Conservation (phyloP, 2,329 filamentous ascomycete species). For the Sphaceloma murrayae region DNA sequence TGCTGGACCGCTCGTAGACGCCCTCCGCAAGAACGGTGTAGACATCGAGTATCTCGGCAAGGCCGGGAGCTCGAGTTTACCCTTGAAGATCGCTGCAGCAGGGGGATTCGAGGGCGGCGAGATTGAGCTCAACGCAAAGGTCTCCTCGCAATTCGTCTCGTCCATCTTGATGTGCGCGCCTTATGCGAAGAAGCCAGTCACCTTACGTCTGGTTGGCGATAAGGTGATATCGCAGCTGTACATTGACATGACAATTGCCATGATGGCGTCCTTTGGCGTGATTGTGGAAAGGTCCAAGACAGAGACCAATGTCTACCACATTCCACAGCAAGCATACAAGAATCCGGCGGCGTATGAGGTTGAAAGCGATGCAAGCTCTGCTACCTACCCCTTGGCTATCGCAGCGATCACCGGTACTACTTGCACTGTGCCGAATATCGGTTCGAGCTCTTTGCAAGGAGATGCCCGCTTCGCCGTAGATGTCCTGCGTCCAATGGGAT, state of each 20-base stretch:
- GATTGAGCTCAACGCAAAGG: slow-evolving; percentile 86
- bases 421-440: slow-evolving; percentile 94
- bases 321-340: slow-evolving; percentile 71
- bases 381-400: slow-evolving; percentile 88
- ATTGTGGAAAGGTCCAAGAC: slow-evolving; percentile 63
- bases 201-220: slow-evolving; percentile 80
- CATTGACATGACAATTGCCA: slow-evolving; percentile 96
- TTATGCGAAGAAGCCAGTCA: slow-evolving; percentile 90
- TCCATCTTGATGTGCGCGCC: slow-evolving; percentile 94
- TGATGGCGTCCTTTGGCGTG: slow-evolving; percentile 92
- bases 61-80: slow-evolving; percentile 73
- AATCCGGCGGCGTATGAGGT: slow-evolving; percentile 82
- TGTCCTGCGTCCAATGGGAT: slow-evolving; percentile 87
- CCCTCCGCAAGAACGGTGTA: slow-evolving; percentile 78
- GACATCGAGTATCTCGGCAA: slow-evolving; percentile 76
- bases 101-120: slow-evolving; percentile 75
- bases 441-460: slow-evolving; percentile 81
- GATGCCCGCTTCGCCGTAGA: slow-evolving; percentile 91
- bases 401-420: slow-evolving; percentile 93
- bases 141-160: slow-evolving; percentile 98
- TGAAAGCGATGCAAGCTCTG: slow-evolving; percentile 95
- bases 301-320: slow-evolving; percentile 86
- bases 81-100: slow-evolving; percentile 70
- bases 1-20: slow-evolving; percentile 86
- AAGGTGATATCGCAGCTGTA: slow-evolving; percentile 96